Conservation (phyloP, 1,139 yeast genomes). For the Suhomyces bolitotheri region DNA sequence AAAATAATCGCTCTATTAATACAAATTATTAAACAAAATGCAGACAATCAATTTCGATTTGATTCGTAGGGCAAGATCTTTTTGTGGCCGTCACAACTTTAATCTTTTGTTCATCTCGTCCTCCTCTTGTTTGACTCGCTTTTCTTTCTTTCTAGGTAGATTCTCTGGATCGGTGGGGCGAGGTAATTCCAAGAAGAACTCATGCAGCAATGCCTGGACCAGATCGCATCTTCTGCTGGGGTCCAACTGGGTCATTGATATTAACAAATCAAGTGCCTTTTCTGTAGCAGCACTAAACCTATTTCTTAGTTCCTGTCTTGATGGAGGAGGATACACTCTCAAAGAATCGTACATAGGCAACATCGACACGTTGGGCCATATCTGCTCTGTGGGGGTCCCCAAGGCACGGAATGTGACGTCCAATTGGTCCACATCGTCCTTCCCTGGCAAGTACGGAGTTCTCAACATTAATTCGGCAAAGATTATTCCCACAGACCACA, state of each 20-base stretch:
- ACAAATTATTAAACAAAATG: too few relatives aligned
- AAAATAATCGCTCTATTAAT: too few relatives aligned
- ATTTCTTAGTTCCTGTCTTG: slow-evolving; percentile 75
- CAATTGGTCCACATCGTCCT: slow-evolving; percentile 84
- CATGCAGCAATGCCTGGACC: slow-evolving; percentile 62
- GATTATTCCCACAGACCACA: slow-evolving; percentile 95
- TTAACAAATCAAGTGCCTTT: slow-evolving; percentile 73
- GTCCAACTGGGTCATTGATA: slow-evolving; percentile 72
- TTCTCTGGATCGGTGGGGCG: slow-evolving; percentile 70
- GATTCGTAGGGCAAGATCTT: too few relatives aligned
- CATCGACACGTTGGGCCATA: slow-evolving; percentile 87
- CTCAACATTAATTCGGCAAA: slow-evolving; percentile 95
- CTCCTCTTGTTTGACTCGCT: slow-evolving; percentile 22
- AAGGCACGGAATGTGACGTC: slow-evolving; percentile 90
- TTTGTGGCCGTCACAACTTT: slow-evolving; percentile 4
- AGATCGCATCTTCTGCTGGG: slow-evolving; percentile 75
- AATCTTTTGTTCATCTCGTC: slow-evolving; percentile 12
- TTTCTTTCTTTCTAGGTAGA: slow-evolving; percentile 55
- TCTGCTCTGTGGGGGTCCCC: slow-evolving; percentile 92
- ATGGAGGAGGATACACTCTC: slow-evolving; percentile 78
- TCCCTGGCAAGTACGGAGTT: slow-evolving; percentile 92
- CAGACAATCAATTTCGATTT: too few relatives aligned
- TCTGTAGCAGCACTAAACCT: slow-evolving; percentile 93
- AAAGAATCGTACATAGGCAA: slow-evolving; percentile 75
- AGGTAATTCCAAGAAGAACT: slow-evolving; percentile 74